Base-by-base conservation (phyloP, 129 eudicot species). In the Scalesia atractyloides region DNA sequence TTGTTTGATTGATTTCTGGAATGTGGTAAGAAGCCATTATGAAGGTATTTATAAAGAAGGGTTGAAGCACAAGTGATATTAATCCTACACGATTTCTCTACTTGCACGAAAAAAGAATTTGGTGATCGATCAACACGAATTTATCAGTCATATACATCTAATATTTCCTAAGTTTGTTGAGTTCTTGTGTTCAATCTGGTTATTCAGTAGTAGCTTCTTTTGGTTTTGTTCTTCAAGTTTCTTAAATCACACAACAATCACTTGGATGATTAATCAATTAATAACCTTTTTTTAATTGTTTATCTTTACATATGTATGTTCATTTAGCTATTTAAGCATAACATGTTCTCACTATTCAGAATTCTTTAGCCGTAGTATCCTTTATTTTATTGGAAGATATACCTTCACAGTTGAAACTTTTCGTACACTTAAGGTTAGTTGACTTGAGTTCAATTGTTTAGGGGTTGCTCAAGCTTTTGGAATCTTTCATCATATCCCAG, bases 391-490 rank as follows among this genome's bases (percentile, higher is more conserved):
- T 30, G 34, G 34, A 30, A 30, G 34, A 30, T 30, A 19, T 51
- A n/a, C 20, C 12, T 48, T 37, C 37, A 43, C 30, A 56, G 66
- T 15, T n/a, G 36, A 9, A 69, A 56, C 46, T 19, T 15, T 20
- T 68, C 68, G 39, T 47, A 59, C 9, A 37, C 22, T 53, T 47
- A 18, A 17, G 60, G 44, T 51, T 64, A 59, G 70, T 59, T 80
- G 72, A 58, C 68, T 69, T 75, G 30, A 69, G 33, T 10, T 80
- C 50, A 34, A 14, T 34, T 54, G 53, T 51, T 69, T 81, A 81
- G 77, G 81, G 77, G 30, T 46, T 81, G 77, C n/a, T 63, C 51
- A 53, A 62, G 63, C 52, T 46, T 34, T 66, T 36, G 56, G 73
- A 69, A 70, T 62, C 59, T 56, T 26, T 69, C 49, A 49, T 70